Evolutionary conservation across 176 grass and related monocot genomes (phyloP).

Genomic region (Zoysia japonica): DNA sequence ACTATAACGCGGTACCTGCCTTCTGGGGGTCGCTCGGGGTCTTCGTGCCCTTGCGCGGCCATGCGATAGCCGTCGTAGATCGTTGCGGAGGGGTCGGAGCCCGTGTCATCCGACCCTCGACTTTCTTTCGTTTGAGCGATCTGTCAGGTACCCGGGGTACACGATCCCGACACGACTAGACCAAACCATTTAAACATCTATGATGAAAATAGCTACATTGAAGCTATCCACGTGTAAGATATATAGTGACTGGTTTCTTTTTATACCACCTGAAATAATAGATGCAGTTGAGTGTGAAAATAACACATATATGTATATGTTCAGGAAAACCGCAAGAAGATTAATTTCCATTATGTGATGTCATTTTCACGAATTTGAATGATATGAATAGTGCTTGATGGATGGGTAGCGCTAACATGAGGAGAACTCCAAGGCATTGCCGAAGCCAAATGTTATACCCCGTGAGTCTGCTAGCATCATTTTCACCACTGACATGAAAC

Average conservation of each 20-base stretch:
- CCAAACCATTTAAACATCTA: neutral
- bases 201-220: neutral
- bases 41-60: no score
- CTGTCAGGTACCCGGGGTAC: no score
- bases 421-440: neutral
- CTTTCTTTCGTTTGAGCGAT: no score
- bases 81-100: no score
- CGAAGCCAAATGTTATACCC: neutral
- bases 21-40: no score
- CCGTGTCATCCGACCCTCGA: no score
- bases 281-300: neutral
- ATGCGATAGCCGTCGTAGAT: no score
- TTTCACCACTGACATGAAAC: neutral
- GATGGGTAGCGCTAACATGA: neutral
- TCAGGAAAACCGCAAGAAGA: no score
- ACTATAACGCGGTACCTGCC: no score
- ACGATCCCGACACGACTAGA: no score
- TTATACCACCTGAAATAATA: neutral
- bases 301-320: neutral
- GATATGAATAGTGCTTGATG: neutral
- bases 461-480: neutral
- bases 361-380: neutral
- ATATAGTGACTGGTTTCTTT: neutral
- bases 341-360: neutral
- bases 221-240: neutral